Percentiles rank a stretch among this genome's conserved stretches.
Conservation (phyloP, 2,329 filamentous ascomycete genomes). For the Colletotrichum plurivorum region DNA sequence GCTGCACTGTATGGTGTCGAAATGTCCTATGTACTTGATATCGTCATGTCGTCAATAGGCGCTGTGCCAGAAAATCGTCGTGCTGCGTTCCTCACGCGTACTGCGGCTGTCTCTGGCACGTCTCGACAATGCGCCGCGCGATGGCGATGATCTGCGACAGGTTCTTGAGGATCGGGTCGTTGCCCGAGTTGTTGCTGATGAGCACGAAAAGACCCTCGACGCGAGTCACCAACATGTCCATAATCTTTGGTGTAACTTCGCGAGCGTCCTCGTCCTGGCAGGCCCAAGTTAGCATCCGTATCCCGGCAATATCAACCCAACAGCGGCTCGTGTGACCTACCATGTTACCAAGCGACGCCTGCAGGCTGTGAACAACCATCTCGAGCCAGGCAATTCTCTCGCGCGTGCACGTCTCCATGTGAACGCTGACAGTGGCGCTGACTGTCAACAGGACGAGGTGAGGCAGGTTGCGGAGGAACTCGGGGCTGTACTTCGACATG, state of each 20-base stretch:
- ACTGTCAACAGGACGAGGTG: conserved; percentile 75
- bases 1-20: conserved; percentile 37
- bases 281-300: conserved; percentile 45
- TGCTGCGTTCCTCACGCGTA: conserved; percentile 30
- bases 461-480: conserved; percentile 69
- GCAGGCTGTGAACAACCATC: conserved; percentile 69
- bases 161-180: conserved; percentile 63
- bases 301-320: neutral
- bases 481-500: conserved; percentile 64
- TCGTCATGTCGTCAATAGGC: conserved; percentile 39
- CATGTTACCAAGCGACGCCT: conserved; percentile 61
- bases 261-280: conserved; percentile 67
- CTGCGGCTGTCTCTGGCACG: conserved; percentile 35
- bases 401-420: conserved; percentile 67
- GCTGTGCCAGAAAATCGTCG: conserved; percentile 16
- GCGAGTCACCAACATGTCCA: conserved; percentile 65
- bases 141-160: conserved; percentile 59
- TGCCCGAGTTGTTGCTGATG: conserved; percentile 62
- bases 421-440: conserved; percentile 73
- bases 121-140: conserved; percentile 50
- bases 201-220: conserved; percentile 67
- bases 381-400: conserved; percentile 74
- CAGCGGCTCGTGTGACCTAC: conserved; percentile 57
- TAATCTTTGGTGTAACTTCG: conserved; percentile 70
- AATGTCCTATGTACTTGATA: conserved; percentile 42